Conservation (phyloP, 768 basidiomycete species). For the Tricholoma flavovirens region DNA sequence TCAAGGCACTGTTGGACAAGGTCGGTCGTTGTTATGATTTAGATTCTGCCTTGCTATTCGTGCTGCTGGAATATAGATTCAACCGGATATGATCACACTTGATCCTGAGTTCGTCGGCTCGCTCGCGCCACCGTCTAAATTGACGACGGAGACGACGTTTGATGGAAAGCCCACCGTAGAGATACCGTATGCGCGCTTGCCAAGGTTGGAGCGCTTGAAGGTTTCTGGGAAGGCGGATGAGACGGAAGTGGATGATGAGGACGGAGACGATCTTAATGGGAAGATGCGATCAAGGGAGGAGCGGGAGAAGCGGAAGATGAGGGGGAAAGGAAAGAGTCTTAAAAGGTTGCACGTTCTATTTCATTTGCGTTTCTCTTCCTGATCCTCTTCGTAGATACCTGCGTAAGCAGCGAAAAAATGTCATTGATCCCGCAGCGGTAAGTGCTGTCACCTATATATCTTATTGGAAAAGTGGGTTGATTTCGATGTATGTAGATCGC, state of each 20-base stretch:
- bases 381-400: constrained; percentile 41
- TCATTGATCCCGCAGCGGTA: constrained; percentile 78
- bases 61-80: constrained; percentile 48
- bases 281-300: constrained; percentile 44
- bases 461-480: background rate
- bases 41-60: background rate
- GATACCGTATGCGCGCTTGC: constrained; percentile 64
- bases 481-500: constrained; percentile 38
- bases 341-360: constrained; percentile 47
- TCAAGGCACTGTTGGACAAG: constrained; percentile 87
- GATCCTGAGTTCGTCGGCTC: constrained; percentile 74
- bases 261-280: constrained; percentile 28
- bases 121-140: constrained; percentile 54
- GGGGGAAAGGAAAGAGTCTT: constrained; percentile 81
- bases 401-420: constrained; percentile 91
- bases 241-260: constrained; percentile 45
- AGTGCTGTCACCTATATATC: constrained; percentile 16
- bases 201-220: constrained; percentile 74
- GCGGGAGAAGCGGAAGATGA: constrained; percentile 79
- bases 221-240: constrained; percentile 70
- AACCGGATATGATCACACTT: constrained; percentile 86
- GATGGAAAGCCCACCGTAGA: constrained; percentile 37
- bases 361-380: background rate
- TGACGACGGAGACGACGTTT: constrained; percentile 43
- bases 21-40: constrained; percentile 27